Conservation (phyloP, 371 early-diverging fungal species). For the Rhizopus delemar region DNA sequence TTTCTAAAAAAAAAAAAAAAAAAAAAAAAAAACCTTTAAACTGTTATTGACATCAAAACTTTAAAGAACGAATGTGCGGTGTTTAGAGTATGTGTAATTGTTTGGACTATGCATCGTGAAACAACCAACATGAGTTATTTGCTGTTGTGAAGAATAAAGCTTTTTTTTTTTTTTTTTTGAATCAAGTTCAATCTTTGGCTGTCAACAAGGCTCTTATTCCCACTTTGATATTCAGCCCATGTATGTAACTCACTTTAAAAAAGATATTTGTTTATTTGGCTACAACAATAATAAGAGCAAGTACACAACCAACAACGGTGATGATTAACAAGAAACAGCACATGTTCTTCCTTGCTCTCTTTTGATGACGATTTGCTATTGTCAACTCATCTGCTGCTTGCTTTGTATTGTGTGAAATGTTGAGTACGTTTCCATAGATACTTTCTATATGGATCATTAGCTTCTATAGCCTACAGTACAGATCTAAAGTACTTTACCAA, state of each 20-base stretch:
- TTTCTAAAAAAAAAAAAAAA: too few species aligned
- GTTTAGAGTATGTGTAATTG: too few species aligned
- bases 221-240: too few species aligned
- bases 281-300: constrained; percentile 52
- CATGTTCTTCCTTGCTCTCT: constrained; percentile 77
- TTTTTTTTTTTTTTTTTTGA: too few species aligned
- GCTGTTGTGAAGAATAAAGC: neutral
- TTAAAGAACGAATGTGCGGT: too few species aligned
- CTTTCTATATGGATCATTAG: constrained; percentile 31
- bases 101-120: too few species aligned
- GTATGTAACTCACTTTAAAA: neutral
- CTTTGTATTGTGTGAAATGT: constrained; percentile 75
- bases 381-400: constrained; percentile 81
- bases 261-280: constrained; percentile 29
- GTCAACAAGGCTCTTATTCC: neutral
- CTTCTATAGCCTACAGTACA: neutral
- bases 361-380: constrained; percentile 79
- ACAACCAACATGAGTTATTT: too few species aligned
- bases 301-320: constrained; percentile 61
- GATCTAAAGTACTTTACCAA: constrained; percentile 59
- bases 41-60: too few species aligned
- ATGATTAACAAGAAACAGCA: constrained; percentile 79
- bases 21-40: too few species aligned
- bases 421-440: constrained; percentile 76
- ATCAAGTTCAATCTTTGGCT: neutral